These are phyloP conservation scores for Begonia peltatifolia DNA, from an alignment of 306 rosid genomes.

Conservation along the genomic window DNA sequence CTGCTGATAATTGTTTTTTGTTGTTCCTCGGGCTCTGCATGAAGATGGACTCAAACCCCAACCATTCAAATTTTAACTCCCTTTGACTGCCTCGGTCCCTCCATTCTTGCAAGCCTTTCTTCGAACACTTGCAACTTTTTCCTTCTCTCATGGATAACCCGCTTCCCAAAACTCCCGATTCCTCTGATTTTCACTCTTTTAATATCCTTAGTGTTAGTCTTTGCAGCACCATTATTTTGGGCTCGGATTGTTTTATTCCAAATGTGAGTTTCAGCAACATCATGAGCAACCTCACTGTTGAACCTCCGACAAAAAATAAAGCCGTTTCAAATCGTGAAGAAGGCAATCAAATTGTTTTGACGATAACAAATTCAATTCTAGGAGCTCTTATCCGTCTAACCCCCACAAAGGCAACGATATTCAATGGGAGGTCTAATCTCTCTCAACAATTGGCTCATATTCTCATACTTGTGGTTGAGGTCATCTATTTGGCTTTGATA, in stretches of 20 bases:
- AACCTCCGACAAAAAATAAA: slow-evolving; percentile 10
- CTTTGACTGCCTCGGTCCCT: slow-evolving; percentile 53
- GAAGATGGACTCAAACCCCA: slow-evolving; percentile 27
- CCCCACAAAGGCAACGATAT: slow-evolving; percentile 46
- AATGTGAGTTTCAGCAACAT: slow-evolving; percentile 19
- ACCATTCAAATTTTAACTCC: slow-evolving; percentile 34
- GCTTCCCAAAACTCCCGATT: slow-evolving; percentile 9
- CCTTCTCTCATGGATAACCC: background rate
- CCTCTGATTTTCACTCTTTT: slow-evolving; percentile 8
- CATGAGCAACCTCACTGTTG: slow-evolving; percentile 15
- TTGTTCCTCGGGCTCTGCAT: slow-evolving; percentile 25
- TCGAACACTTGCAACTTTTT: slow-evolving; percentile 7
- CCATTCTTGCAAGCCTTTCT: slow-evolving; percentile 9
- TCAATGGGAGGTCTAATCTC: slow-evolving; percentile 46
- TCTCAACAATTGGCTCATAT: no score
- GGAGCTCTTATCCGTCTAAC: slow-evolving; percentile 28
- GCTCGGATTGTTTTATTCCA: slow-evolving; percentile 8
- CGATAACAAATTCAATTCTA: slow-evolving; percentile 10
- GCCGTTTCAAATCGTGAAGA: slow-evolving; percentile 10
- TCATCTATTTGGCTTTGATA: no score
- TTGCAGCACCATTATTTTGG: slow-evolving; percentile 19
- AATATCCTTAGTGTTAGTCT: slow-evolving; percentile 21
- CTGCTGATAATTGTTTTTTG: slow-evolving; percentile 20
- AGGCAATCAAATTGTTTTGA: slow-evolving; percentile 13
- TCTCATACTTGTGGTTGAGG: no score